Evolutionary conservation across 805 yeast species (phyloP).

Genomic region (Sungouiozyma ichnusensis): DNA sequence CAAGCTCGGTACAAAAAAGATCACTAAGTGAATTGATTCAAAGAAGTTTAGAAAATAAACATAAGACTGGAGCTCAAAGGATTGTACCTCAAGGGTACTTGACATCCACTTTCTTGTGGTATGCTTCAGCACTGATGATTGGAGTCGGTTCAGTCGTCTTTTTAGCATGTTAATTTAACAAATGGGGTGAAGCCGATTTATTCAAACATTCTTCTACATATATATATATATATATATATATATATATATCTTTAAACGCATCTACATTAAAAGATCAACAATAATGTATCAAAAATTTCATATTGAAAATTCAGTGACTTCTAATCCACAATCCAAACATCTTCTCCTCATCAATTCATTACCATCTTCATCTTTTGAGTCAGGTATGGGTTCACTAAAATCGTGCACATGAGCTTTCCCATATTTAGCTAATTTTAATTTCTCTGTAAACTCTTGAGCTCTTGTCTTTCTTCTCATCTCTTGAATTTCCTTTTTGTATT

Average conservation of each 20-base stretch:
- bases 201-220: too few relatives aligned
- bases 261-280: not conserved
- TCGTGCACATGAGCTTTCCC: conserved; percentile 62
- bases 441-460: conserved; percentile 79
- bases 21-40: conserved; percentile 39
- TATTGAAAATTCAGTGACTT: conserved; percentile 74
- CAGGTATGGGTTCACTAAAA: conserved; percentile 48
- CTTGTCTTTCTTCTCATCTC: conserved; percentile 89
- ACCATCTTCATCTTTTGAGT: conserved; percentile 30
- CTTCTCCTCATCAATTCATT: conserved; percentile 40
- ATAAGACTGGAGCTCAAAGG: conserved; percentile 56
- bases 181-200: too few relatives aligned
- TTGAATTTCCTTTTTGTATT: conserved; percentile 62
- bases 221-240: conserved; percentile 1
- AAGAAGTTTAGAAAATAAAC: conserved; percentile 70
- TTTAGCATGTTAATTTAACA: conserved; percentile 10
- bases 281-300: not conserved
- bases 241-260: not conserved
- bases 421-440: conserved; percentile 47
- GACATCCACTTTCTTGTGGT: conserved; percentile 18
- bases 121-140: conserved; percentile 16
- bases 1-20: conserved; percentile 19
- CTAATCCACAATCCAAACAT: conserved; percentile 75
- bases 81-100: conserved; percentile 6
- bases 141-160: conserved; percentile 24